Evolutionary conservation across 768 basidiomycete genomes (phyloP).

Genomic region (Mycena chlorophos): DNA sequence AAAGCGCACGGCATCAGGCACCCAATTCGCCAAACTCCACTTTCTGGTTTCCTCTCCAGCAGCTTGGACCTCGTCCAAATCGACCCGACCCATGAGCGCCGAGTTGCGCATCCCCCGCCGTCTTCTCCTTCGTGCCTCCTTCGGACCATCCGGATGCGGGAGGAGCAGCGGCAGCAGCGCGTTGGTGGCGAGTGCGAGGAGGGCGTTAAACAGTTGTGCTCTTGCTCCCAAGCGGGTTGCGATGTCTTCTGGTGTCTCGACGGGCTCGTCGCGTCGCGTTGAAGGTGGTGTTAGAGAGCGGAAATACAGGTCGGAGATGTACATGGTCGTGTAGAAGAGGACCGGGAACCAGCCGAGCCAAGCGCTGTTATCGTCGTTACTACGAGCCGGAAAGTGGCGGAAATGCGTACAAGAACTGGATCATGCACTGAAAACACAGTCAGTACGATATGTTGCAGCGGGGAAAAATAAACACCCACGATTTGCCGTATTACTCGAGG

Average conservation of each 20-base stretch:
- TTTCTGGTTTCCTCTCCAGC: slow-evolving; percentile 7
- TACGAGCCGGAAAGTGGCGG: not conserved
- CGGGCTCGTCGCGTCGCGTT: slow-evolving; percentile 3
- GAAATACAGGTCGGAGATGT: slow-evolving; percentile 85
- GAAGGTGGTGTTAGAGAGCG: slow-evolving; percentile 27
- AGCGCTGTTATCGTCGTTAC: slow-evolving; percentile 44
- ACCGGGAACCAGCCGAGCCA: slow-evolving; percentile 95
- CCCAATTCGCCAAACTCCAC: slow-evolving; percentile 25
- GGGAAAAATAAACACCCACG: slow-evolving; percentile 54
- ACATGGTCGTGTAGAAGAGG: slow-evolving; percentile 85
- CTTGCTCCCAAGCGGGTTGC: slow-evolving; percentile 76
- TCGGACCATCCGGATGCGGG: slow-evolving; percentile 28
- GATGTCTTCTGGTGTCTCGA: slow-evolving; percentile 57
- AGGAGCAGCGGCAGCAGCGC: slow-evolving; percentile 74
- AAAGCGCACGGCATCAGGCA: slow-evolving; percentile 51
- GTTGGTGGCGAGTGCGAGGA: slow-evolving; percentile 68
- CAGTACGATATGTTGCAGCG: not conserved
- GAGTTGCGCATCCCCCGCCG: slow-evolving; percentile 8
- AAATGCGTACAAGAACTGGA: slow-evolving; percentile 75
- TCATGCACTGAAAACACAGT: slow-evolving; percentile 56
- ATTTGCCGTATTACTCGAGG: slow-evolving; percentile 79
- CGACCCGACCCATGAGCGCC: slow-evolving; percentile 8
- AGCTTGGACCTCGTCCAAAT: not conserved
- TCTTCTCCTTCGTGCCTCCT: not conserved
- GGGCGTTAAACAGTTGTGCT: slow-evolving; percentile 75